These are phyloP conservation scores for Talaromyces proteolyticus DNA, from an alignment of 495 filamentous ascomycete species.

Conservation along the genomic window DNA sequence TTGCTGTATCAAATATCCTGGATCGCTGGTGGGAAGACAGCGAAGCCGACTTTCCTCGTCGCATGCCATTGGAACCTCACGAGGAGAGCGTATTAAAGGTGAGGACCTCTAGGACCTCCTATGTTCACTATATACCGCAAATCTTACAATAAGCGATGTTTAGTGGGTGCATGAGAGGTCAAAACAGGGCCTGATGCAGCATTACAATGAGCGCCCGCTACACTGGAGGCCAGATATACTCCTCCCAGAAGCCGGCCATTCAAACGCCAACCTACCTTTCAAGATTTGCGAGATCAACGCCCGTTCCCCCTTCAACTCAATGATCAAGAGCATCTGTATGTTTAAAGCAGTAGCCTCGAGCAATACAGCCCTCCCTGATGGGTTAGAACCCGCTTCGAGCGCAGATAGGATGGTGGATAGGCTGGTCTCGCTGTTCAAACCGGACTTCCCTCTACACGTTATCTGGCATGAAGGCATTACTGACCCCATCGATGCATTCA, in stretches of 20 bases:
- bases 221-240: background rate
- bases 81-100: conserved; percentile 26
- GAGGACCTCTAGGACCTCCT: conserved; percentile 7
- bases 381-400: background rate
- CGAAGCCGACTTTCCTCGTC: conserved; percentile 20
- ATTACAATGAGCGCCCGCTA: background rate
- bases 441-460: conserved; percentile 21
- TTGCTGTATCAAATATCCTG: conserved; percentile 31
- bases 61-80: conserved; percentile 29
- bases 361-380: background rate
- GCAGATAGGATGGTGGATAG: conserved; percentile 11
- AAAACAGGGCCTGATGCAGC: background rate
- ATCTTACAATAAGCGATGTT: background rate
- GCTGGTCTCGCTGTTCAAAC: conserved; percentile 16
- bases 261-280: conserved; percentile 8
- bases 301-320: conserved; percentile 30
- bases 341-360: background rate
- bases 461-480: conserved; percentile 27
- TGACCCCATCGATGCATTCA: conserved; percentile 24
- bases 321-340: background rate
- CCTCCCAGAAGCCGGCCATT: background rate
- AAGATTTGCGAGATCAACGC: conserved; percentile 40
- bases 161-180: background rate
- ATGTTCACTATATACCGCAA: conserved; percentile 2
- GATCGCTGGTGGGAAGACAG: conserved; percentile 33